Conservation (phyloP, 73 alveolate species). For the Blepharisma stoltei region DNA sequence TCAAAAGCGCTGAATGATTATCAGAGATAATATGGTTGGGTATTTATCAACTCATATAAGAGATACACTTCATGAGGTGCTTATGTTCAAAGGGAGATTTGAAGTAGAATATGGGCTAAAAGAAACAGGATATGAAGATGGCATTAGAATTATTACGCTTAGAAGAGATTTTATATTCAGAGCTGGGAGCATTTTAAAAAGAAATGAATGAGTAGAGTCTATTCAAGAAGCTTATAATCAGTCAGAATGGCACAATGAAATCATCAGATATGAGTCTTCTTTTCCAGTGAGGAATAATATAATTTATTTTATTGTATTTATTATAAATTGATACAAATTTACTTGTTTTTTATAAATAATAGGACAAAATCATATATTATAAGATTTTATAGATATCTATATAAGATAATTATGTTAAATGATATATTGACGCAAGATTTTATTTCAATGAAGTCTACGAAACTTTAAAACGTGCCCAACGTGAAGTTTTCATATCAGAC, state of each 20-base stretch:
- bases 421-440: slow-evolving; percentile 50
- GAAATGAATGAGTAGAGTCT: slow-evolving; percentile 33
- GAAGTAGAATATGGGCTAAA: slow-evolving; percentile 32
- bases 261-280: slow-evolving; percentile 45
- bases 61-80: slow-evolving; percentile 10
- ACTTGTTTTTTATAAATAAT: too few relatives aligned
- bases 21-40: slow-evolving; percentile 35
- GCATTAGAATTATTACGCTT: slow-evolving; percentile 36
- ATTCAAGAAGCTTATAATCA: slow-evolving; percentile 32
- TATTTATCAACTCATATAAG: neutral
- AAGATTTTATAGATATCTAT: too few relatives aligned
- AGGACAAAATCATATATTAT: too few relatives aligned
- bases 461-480: slow-evolving; percentile 55
- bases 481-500: slow-evolving; percentile 83
- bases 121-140: slow-evolving; percentile 40
- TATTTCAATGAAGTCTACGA: slow-evolving; percentile 38
- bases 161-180: slow-evolving; percentile 35
- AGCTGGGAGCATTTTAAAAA: slow-evolving; percentile 26
- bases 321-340: too few relatives aligned
- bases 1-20: slow-evolving; percentile 28
- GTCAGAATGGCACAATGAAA: slow-evolving; percentile 35
- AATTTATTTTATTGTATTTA: too few relatives aligned
- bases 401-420: slow-evolving; percentile 42
- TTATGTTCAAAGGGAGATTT: slow-evolving; percentile 46
- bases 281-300: slow-evolving; percentile 51